A percentile compares a stretch with the other conserved stretches of the same genome.
phyloP scores from a whole-genome alignment of 2,329 filamentous ascomycete species.

The Ophiosphaerella herpotricha region DNA sequence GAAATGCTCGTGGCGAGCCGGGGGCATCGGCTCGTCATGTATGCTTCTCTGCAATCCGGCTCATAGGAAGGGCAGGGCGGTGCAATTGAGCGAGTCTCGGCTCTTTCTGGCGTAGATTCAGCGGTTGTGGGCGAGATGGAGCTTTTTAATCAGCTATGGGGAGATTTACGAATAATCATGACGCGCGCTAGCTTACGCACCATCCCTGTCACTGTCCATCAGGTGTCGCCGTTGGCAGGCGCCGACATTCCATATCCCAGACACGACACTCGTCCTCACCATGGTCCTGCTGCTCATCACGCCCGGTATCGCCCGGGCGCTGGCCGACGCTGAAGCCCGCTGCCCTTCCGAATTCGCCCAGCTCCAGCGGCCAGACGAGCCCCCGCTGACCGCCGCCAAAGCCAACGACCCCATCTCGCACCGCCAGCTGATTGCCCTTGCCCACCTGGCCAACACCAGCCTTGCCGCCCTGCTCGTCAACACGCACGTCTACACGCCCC shows the following conservation, averaged over 20 bases:
- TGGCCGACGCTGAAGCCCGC: conserved; percentile 48
- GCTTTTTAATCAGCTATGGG: conserved; percentile 17
- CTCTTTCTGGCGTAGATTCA: conserved; percentile 7
- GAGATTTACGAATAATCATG: conserved; percentile 37
- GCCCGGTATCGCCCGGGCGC: conserved; percentile 65
- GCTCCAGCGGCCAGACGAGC: conserved; percentile 48
- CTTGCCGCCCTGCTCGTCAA: conserved; percentile 75
- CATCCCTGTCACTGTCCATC: conserved; percentile 4
- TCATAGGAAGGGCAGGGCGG: conserved; percentile 1
- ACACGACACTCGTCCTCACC: background rate
- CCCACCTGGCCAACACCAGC: conserved; percentile 34
- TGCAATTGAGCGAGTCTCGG: conserved; percentile 32
- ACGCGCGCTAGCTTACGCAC: conserved; percentile 26
- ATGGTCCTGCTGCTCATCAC: conserved; percentile 86
- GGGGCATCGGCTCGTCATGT: conserved; percentile 43
- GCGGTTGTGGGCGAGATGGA: conserved; percentile 8
- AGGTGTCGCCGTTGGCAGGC: conserved; percentile 1
- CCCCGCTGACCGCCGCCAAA: conserved; percentile 55
- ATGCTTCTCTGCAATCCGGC: background rate
- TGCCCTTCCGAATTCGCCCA: conserved; percentile 23
- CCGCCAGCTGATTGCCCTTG: conserved; percentile 67
- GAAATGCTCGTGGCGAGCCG: conserved; percentile 42
- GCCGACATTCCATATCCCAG: conserved; percentile 1
- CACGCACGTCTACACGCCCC: conserved; percentile 73
- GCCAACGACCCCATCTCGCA: conserved; percentile 74